Base-by-base conservation (phyloP, 306 rosid species). In the Cicer bijugum region DNA sequence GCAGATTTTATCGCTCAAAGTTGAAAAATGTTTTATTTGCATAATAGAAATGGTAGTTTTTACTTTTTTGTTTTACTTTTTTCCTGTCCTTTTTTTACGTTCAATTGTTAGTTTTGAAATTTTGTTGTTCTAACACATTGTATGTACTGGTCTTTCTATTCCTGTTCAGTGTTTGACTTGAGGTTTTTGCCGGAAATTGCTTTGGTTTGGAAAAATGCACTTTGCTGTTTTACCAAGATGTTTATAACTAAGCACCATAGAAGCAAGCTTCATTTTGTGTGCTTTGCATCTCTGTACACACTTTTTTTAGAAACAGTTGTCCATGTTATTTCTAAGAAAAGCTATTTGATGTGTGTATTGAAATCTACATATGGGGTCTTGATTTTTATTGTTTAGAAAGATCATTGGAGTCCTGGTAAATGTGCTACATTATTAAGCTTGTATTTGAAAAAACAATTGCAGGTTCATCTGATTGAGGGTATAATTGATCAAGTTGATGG, bases 391-490 rank as follows among this genome's bases (percentile, higher is more conserved):
- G 60, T 47, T 10, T 19, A 6, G 35, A 28, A 11, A 75, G 60
- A 38, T 40, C 52, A 56, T 62, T 16, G 4, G 38, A 19, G 55
- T 33, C 20, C 20, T 3, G 40, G 59, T 53, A 53, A 53, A 28
- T 12, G 0, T 42, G 5, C 10, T 12, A 14, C 60, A 37, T 51
- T 74, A 38, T 11, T 10, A 23, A 59, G 39, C 23, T 62, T 37
- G 2, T 79, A 43, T 47, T 10, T 80, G 75, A 45, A 40, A 43
- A 23, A 5, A 53, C 7, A 9, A 1, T 40, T 80, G 78, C 96
- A 95, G 99, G 97, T 95, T 85, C 99, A 92, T 86, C 85, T 95
- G 83, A 95, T 95, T 39, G 97, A 95, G 86, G 97, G 99, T 71
- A 92, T 91, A 71, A 91, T 95, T 14, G 97, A 95, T 83, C 97